phyloP scores from a whole-genome alignment of 2,329 filamentous ascomycete genomes.

The Hypoxylon sp. region DNA sequence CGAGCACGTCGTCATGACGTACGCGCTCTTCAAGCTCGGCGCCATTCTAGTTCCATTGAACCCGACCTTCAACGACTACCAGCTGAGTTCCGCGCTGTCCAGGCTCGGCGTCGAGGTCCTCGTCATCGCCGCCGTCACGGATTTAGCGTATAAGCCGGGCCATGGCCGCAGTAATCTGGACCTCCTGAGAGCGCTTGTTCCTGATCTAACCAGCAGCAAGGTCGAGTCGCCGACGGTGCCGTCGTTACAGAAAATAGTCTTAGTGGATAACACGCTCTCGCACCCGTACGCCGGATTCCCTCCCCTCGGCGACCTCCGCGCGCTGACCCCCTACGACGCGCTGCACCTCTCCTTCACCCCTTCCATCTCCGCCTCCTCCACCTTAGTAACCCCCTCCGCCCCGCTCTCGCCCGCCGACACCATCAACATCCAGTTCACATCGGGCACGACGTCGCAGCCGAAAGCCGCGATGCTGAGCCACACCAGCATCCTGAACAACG shows the following conservation, averaged over 20 bases:
- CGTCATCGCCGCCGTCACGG: slow-evolving; percentile 88
- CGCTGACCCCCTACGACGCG: slow-evolving; percentile 60
- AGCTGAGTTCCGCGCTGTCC: slow-evolving; percentile 81
- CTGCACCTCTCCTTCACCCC: slow-evolving; percentile 52
- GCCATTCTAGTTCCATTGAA: slow-evolving; percentile 94
- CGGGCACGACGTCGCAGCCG: slow-evolving; percentile 89
- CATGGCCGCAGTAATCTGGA: slow-evolving; percentile 65
- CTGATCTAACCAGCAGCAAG: slow-evolving; percentile 53
- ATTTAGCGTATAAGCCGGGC: slow-evolving; percentile 75
- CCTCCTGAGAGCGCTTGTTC: slow-evolving; percentile 60
- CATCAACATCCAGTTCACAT: slow-evolving; percentile 97
- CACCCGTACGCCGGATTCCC: slow-evolving; percentile 61
- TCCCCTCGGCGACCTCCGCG: slow-evolving; percentile 54
- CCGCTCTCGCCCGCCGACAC: slow-evolving; percentile 73
- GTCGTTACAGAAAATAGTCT: slow-evolving; percentile 75
- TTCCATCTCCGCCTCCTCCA: slow-evolving; percentile 48
- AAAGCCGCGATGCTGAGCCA: slow-evolving; percentile 94
- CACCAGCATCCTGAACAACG: slow-evolving; percentile 91
- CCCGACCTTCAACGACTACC: slow-evolving; percentile 83
- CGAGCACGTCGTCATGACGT: slow-evolving; percentile 86
- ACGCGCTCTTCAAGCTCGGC: slow-evolving; percentile 94
- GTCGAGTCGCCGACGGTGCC: slow-evolving; percentile 67
- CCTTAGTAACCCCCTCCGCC: slow-evolving; percentile 57
- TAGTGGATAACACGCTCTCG: slow-evolving; percentile 79
- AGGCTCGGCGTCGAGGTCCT: slow-evolving; percentile 81